These are phyloP conservation scores for Sphaerulina vaccinii DNA, from an alignment of 2,329 filamentous ascomycete genomes.

Conservation along the genomic window DNA sequence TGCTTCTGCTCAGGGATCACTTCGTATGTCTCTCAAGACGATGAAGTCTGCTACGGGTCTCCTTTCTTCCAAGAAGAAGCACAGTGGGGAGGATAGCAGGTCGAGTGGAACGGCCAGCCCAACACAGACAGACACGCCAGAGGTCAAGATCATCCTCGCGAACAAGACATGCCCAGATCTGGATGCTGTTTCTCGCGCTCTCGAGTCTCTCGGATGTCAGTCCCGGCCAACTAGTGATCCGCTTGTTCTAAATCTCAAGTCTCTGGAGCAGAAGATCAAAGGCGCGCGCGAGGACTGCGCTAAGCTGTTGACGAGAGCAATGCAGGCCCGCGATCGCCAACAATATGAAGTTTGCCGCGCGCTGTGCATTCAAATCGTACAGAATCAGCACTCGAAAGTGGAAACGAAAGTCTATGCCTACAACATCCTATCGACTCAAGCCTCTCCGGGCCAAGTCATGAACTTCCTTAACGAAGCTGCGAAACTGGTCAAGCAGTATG, in stretches of 20 bases:
- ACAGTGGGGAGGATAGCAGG: not conserved
- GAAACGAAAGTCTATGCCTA: conserved; percentile 28
- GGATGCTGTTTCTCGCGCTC: conserved; percentile 21
- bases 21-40: conserved; percentile 8
- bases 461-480: conserved; percentile 22
- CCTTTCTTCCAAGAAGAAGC: conserved; percentile 10
- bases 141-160: conserved; percentile 23
- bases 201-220: conserved; percentile 19
- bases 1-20: conserved; percentile 1
- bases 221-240: conserved; percentile 5
- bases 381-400: conserved; percentile 22
- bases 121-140: conserved; percentile 16
- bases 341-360: conserved; percentile 26
- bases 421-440: conserved; percentile 28
- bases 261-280: conserved; percentile 20
- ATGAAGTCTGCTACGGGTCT: conserved; percentile 2
- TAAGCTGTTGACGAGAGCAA: conserved; percentile 24
- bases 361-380: conserved; percentile 25
- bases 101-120: conserved; percentile 10
- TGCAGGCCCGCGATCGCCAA: conserved; percentile 23
- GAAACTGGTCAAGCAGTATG: conserved; percentile 19
- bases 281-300: conserved; percentile 17
- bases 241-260: conserved; percentile 14
- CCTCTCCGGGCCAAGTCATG: conserved; percentile 21
- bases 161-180: conserved; percentile 22